Evolutionary conservation across 495 filamentous ascomycete genomes (phyloP).

Genomic region (Bacidia gigantensis): DNA sequence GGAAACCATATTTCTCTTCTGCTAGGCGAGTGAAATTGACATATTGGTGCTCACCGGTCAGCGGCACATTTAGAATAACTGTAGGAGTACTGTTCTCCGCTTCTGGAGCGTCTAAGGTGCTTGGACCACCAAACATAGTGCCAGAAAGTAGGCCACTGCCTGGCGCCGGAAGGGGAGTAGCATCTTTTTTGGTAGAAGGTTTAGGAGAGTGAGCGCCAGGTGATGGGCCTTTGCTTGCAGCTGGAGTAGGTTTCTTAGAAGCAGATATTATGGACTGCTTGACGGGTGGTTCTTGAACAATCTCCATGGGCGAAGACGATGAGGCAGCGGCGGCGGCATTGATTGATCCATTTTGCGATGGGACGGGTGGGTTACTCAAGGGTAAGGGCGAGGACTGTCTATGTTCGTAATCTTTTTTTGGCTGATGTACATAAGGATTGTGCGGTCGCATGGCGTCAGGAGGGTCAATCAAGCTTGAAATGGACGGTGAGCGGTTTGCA

Average conservation of each 20-base stretch:
- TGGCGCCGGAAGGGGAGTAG: conserved; percentile 40
- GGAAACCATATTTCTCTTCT: conserved; percentile 86
- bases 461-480: conserved; percentile 78
- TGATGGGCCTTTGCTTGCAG: conserved; percentile 32
- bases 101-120: conserved; percentile 24
- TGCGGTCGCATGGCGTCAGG: conserved; percentile 37
- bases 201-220: conserved; percentile 50
- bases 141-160: conserved; percentile 56
- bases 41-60: conserved; percentile 72
- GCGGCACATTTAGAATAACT: conserved; percentile 68
- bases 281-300: background rate
- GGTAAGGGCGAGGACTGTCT: conserved; percentile 24
- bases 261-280: background rate
- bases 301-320: background rate
- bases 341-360: conserved; percentile 17
- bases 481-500: conserved; percentile 77
- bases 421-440: conserved; percentile 11
- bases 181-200: conserved; percentile 37
- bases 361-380: conserved; percentile 15
- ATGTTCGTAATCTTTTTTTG: conserved; percentile 12
- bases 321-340: too few species aligned
- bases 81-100: conserved; percentile 52
- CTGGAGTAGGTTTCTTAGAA: conserved; percentile 24
- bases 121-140: conserved; percentile 40
- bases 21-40: conserved; percentile 92